phyloP scores from a whole-genome alignment of 2,329 filamentous ascomycete species.

The Colletotrichum salicis region DNA sequence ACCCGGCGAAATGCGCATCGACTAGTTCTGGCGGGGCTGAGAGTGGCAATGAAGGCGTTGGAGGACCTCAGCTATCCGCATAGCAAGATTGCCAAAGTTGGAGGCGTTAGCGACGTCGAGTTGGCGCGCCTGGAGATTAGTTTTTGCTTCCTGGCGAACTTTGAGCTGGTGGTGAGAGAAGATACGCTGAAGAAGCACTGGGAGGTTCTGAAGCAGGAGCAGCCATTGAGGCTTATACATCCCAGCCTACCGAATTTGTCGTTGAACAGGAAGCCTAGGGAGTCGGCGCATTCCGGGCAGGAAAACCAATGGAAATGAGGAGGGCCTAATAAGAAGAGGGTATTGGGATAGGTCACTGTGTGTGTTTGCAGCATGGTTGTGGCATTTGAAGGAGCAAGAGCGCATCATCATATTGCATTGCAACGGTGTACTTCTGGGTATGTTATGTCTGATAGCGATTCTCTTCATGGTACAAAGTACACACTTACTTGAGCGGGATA shows the following conservation, averaged over 20 bases:
- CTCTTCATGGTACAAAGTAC: not conserved
- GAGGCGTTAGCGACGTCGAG: slow-evolving; percentile 85
- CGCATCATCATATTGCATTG: slow-evolving; percentile 26
- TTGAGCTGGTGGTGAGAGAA: slow-evolving; percentile 73
- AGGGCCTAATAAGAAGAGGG: not conserved
- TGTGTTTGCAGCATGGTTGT: not conserved
- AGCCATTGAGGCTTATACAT: slow-evolving; percentile 23
- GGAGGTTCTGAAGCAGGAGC: slow-evolving; percentile 44
- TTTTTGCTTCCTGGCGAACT: slow-evolving; percentile 87
- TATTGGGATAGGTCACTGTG: not conserved
- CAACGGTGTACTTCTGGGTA: slow-evolving; percentile 24
- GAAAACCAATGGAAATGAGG: slow-evolving; percentile 20
- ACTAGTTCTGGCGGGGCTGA: slow-evolving; percentile 82
- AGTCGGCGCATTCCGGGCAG: not conserved
- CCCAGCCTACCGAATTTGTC: slow-evolving; percentile 42
- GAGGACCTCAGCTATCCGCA: slow-evolving; percentile 93
- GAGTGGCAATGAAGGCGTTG: slow-evolving; percentile 93
- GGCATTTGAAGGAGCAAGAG: not conserved
- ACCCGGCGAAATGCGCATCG: slow-evolving; percentile 88
- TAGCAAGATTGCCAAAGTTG: slow-evolving; percentile 83
- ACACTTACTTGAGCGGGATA: slow-evolving; percentile 5
- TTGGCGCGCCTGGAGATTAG: slow-evolving; percentile 88
- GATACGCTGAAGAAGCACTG: slow-evolving; percentile 47
- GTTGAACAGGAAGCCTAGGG: slow-evolving; percentile 36
- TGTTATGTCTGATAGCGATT: not conserved